Evolutionary conservation across 257 asterid species (phyloP).

Genomic region (Osmanthus fragrans): DNA sequence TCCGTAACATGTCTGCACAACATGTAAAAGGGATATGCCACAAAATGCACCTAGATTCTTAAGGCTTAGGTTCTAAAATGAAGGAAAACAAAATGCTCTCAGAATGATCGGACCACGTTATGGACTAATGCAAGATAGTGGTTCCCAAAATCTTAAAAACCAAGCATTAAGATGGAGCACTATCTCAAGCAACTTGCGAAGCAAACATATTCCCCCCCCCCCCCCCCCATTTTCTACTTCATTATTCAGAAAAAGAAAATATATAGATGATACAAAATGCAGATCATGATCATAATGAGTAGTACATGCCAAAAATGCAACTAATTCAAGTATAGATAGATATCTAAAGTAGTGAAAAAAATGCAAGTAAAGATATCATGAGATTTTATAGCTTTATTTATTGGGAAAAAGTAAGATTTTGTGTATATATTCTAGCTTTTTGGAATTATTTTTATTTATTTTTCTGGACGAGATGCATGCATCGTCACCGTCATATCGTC

Average conservation of each 20-base stretch:
- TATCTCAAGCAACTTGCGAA: neutral
- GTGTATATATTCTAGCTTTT: neutral
- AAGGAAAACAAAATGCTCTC: neutral
- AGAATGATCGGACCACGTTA: neutral
- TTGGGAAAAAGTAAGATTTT: neutral
- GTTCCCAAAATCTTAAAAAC: neutral
- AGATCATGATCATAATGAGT: neutral
- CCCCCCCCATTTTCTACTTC: neutral
- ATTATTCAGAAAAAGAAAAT: neutral
- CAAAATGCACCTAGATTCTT: neutral
- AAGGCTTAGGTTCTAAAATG: neutral
- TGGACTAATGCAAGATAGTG: neutral
- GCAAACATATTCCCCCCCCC: neutral
- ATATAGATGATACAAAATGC: neutral
- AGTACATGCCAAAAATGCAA: neutral
- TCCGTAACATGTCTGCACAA: neutral
- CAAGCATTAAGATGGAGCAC: neutral
- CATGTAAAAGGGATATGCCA: neutral
- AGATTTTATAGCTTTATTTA: neutral
- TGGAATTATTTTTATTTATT: neutral
- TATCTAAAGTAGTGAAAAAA: neutral
- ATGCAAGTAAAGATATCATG: neutral
- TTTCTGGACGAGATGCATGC: constrained; percentile 17
- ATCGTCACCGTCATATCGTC: neutral
- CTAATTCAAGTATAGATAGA: neutral